Base-by-base conservation (phyloP, 441 rosid species). In the Erysimum cheiri region DNA sequence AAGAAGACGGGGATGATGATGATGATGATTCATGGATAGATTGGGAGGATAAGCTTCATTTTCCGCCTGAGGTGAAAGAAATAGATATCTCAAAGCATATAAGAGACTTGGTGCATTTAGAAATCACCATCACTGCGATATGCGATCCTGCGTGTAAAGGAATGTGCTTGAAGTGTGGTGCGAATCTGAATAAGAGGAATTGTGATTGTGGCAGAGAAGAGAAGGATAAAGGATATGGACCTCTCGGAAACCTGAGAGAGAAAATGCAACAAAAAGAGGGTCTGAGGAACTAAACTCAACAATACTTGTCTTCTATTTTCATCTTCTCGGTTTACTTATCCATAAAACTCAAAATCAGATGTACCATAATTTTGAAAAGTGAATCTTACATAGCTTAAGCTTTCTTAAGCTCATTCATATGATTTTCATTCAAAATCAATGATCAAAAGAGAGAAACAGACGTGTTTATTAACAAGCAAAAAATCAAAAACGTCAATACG, bases 81-180 rank as follows among this genome's bases (percentile, higher is more conserved):
- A 76, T 91, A 3, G 98, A 93, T 60, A 88, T 93, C 33, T 89
- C 92, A 3, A 89, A 91, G 85, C 80, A 87, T 82, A 74, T 91
- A 67, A 79, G 93, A 77, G 97, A 91, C 81, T 43, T 82, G 78
- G 84, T 94, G 71, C 97, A 91, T 70, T 50, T 94, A 58, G 97
- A 94, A 63, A 85, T 89, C 58, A 86, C 89, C 60, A 79, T 86
- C n/a, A 79, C 77, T 10, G 95, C 86, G 0, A 52, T 91, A 33
- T 93, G 98, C 1, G 81, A 85, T 75, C 75, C 92, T 64, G 76
- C 60, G 5, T 89, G 98, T 85, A 88, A 83, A 80, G 96, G 98
- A 44, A 6, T 85, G 48, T 93, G 97, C 73, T 85, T 88, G 53
- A 74, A 82, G 46, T 94, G 98, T 5, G 98, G 96, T 32, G 80